Evolutionary conservation across 352 stramenopile genomes (phyloP).

Genomic region (Blastocystis sp.): DNA sequence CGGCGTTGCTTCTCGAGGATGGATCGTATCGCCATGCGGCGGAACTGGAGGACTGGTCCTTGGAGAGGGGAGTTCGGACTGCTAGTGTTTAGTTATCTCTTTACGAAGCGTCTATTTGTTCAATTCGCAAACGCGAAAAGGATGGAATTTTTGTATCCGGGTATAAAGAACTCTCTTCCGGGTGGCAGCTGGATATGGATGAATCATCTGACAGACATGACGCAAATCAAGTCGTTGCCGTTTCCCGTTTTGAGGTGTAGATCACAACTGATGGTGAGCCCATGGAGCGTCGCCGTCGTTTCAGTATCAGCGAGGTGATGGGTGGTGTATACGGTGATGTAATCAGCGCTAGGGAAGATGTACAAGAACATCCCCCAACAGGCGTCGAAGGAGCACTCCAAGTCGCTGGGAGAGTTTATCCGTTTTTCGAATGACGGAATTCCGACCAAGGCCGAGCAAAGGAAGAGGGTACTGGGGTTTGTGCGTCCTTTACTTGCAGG

Average conservation of each 20-base stretch:
- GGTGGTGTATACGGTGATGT: not conserved
- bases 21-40: slow-evolving; percentile 18
- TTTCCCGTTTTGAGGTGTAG: not conserved
- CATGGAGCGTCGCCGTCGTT: not conserved
- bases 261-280: not conserved
- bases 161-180: not conserved
- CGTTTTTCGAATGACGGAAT: slow-evolving; percentile 62
- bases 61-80: slow-evolving; percentile 30
- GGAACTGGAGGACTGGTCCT: slow-evolving; percentile 50
- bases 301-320: slow-evolving; percentile 67
- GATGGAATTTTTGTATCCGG: not conserved
- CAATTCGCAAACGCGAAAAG: not conserved
- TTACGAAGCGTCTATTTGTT: slow-evolving; percentile 28
- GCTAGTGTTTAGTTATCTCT: slow-evolving; percentile 1
- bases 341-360: slow-evolving; percentile 50
- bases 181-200: not conserved
- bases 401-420: slow-evolving; percentile 64
- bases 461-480: slow-evolving; percentile 7
- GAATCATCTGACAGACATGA: not conserved
- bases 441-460: slow-evolving; percentile 47
- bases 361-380: slow-evolving; percentile 44
- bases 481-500: not conserved
- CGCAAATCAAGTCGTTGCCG: not conserved
- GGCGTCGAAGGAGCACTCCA: not conserved
- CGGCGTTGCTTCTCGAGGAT: slow-evolving; percentile 8